Percentiles rank a stretch among this genome's conserved stretches.
Conservation (phyloP, 2,329 filamentous ascomycete species). For the Botryotinia convoluta region DNA sequence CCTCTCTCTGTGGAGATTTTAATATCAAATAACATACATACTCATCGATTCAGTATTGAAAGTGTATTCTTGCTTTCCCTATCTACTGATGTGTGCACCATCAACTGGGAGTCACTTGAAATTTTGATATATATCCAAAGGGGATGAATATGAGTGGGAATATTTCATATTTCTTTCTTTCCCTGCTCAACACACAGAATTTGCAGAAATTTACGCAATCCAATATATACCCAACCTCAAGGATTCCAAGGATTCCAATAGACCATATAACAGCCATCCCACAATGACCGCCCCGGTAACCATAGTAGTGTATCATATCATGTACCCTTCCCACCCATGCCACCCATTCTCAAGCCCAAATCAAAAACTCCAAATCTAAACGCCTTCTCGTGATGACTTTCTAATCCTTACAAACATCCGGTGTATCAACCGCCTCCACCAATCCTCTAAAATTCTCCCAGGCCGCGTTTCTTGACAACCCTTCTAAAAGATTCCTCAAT, state of each 20-base stretch:
- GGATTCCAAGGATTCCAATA: background rate
- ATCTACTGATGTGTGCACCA: too few species aligned
- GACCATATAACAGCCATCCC: too few species aligned
- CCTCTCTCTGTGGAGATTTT: background rate
- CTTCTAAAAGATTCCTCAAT: constrained; percentile 45
- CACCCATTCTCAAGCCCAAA: background rate
- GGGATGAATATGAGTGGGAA: background rate
- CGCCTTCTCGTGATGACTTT: background rate
- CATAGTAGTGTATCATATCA: constrained; percentile 10
- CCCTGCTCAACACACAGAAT: background rate
- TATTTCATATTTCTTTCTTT: background rate
- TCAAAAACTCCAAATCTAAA: background rate
- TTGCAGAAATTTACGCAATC: background rate
- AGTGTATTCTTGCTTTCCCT: background rate
- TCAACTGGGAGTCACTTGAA: too few species aligned
- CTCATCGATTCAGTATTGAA: background rate
- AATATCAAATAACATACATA: background rate
- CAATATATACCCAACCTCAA: background rate
- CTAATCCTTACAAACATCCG: background rate
- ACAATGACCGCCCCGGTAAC: background rate
- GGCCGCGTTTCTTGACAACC: background rate
- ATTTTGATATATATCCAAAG: too few species aligned
- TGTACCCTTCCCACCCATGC: background rate
- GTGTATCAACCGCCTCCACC: background rate
- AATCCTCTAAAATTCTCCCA: constrained; percentile 16